A percentile compares a stretch with the other conserved stretches of the same genome.
These are phyloP conservation scores for Hypoxylon crocopeplum DNA, from an alignment of 495 filamentous ascomycete genomes.

Conservation along the genomic window DNA sequence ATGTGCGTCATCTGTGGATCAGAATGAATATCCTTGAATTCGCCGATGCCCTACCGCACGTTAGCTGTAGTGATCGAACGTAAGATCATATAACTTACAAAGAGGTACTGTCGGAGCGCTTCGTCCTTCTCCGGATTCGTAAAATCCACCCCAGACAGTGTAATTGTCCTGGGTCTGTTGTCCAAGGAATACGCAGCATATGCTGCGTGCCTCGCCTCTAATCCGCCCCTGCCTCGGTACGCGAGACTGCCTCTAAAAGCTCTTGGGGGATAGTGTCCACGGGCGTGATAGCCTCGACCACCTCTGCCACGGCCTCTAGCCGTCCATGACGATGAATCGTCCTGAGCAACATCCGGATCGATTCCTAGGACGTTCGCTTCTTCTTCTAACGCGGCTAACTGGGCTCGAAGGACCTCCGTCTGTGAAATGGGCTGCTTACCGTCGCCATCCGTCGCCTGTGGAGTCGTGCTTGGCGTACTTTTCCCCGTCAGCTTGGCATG, in stretches of 20 bases:
- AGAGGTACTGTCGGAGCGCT: constrained; percentile 80
- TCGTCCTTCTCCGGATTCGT: constrained; percentile 76
- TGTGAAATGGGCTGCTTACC: constrained; percentile 43
- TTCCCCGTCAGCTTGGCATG: constrained; percentile 58
- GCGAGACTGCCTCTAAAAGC: constrained; percentile 57
- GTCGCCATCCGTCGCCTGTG: constrained; percentile 16
- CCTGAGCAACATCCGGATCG: constrained; percentile 59
- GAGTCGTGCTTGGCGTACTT: constrained; percentile 45
- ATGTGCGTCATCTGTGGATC: constrained; percentile 69
- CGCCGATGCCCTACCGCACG: constrained; percentile 72
- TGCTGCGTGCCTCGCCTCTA: constrained; percentile 49
- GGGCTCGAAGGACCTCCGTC: constrained; percentile 69
- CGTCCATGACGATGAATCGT: constrained; percentile 49
- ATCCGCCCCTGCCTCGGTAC: constrained; percentile 65
- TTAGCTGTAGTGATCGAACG: constrained; percentile 15
- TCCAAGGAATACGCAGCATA: constrained; percentile 81
- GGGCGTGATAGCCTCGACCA: constrained; percentile 49
- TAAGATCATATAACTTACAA: constrained; percentile 64
- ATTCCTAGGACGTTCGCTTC: constrained; percentile 85
- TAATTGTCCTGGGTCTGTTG: constrained; percentile 81
- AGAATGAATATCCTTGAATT: constrained; percentile 77
- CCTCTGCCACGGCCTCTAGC: constrained; percentile 40
- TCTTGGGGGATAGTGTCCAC: constrained; percentile 55
- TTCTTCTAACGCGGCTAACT: constrained; percentile 81
- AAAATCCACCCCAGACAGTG: constrained; percentile 73